phyloP scores from a whole-genome alignment of 2,329 filamentous ascomycete species.

The Fusarium sp. region DNA sequence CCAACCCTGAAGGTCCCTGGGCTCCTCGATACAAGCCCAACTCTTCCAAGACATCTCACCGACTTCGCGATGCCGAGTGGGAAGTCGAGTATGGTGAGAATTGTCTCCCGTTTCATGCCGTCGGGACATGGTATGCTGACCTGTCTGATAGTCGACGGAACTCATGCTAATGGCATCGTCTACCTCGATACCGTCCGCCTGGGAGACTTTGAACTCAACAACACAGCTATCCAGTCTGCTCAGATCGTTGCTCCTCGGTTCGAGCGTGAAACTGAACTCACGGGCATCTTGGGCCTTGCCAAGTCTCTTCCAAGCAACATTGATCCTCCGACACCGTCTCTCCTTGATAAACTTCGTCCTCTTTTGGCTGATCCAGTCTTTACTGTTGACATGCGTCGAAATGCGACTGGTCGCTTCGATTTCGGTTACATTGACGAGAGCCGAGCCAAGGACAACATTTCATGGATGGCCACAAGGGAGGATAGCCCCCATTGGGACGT shows the following conservation, averaged over 20 bases:
- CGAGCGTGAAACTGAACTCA: slow-evolving; percentile 54
- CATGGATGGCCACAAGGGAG: slow-evolving; percentile 52
- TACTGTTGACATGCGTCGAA: slow-evolving; percentile 59
- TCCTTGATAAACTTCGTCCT: slow-evolving; percentile 56
- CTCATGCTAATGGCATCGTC: slow-evolving; percentile 56
- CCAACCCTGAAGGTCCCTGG: slow-evolving; percentile 49
- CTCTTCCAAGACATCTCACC: slow-evolving; percentile 54
- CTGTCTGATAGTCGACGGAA: slow-evolving; percentile 53
- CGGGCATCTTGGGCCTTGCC: slow-evolving; percentile 63
- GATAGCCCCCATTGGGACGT: slow-evolving; percentile 53
- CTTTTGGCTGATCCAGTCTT: slow-evolving; percentile 56
- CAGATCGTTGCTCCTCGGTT: slow-evolving; percentile 53
- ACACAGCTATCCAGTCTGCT: slow-evolving; percentile 62
- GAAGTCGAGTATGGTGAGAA: slow-evolving; percentile 58
- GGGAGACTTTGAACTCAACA: slow-evolving; percentile 54
- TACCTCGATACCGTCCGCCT: slow-evolving; percentile 61
- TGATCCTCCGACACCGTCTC: slow-evolving; percentile 52
- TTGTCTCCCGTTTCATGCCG: background rate
- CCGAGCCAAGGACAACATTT: slow-evolving; percentile 52
- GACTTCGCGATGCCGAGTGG: slow-evolving; percentile 58
- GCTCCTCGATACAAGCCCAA: slow-evolving; percentile 55
- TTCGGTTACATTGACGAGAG: slow-evolving; percentile 60
- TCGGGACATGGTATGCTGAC: background rate
- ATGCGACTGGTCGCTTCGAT: slow-evolving; percentile 59
- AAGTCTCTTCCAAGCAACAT: slow-evolving; percentile 57